phyloP scores from a whole-genome alignment of 2,329 filamentous ascomycete genomes.

The Lachnellula cervina region DNA sequence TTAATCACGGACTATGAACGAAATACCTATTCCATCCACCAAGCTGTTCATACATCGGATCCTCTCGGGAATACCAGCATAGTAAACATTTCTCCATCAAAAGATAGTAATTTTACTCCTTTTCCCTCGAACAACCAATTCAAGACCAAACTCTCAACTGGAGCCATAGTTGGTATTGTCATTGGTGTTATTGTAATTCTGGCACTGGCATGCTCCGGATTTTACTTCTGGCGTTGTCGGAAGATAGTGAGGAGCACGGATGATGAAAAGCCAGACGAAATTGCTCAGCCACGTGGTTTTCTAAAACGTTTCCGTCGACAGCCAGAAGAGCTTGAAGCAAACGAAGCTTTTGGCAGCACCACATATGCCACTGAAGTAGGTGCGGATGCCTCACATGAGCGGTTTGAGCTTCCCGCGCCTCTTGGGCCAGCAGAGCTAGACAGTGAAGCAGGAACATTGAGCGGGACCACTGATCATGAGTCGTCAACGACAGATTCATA shows the following conservation, averaged over 20 bases:
- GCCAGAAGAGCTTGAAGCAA: conserved; percentile 42
- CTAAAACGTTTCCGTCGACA: conserved; percentile 38
- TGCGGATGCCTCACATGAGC: conserved; percentile 21
- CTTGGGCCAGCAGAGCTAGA: conserved; percentile 26
- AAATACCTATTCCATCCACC: conserved; percentile 30
- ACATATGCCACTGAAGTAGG: conserved; percentile 39
- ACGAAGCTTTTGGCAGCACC: conserved; percentile 47
- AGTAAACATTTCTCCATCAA: conserved; percentile 16
- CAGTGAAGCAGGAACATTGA: conserved; percentile 20
- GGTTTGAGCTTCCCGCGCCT: conserved; percentile 24
- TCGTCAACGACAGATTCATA: conserved; percentile 30
- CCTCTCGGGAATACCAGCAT: conserved; percentile 23
- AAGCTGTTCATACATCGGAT: conserved; percentile 26
- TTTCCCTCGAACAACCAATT: conserved; percentile 1
- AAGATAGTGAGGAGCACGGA: conserved; percentile 23
- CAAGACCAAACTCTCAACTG: conserved; percentile 12
- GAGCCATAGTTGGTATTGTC: conserved; percentile 25
- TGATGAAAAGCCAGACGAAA: conserved; percentile 14
- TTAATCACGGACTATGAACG: conserved; percentile 33
- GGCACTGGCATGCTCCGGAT: conserved; percentile 2
- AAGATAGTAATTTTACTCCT: conserved; percentile 25
- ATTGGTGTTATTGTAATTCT: conserved; percentile 17
- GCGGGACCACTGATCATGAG: conserved; percentile 20
- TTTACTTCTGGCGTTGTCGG: conserved; percentile 15
- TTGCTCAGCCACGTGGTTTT: conserved; percentile 41